Percentiles rank a stretch among this genome's conserved stretches.
These are phyloP conservation scores for Chloropicon primus DNA, from an alignment of 139 green algal genomes.

Conservation along the genomic window DNA sequence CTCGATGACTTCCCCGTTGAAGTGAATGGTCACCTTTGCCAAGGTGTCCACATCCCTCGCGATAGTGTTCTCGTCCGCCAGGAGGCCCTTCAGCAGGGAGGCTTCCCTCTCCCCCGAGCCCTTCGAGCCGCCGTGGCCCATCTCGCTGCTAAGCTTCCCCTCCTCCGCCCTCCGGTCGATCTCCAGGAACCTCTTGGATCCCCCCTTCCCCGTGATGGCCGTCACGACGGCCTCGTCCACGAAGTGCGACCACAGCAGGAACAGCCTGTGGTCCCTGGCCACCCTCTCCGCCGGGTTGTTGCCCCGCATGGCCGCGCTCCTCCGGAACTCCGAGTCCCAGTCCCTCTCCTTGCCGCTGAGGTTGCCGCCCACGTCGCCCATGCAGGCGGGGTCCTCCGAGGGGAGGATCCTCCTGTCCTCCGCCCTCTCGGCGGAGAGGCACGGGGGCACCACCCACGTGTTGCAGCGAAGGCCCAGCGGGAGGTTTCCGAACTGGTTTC, in stretches of 20 bases:
- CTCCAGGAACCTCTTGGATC: background rate
- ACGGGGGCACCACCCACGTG: conserved; percentile 21
- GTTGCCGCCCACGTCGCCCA: background rate
- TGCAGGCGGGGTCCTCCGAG: conserved; percentile 1
- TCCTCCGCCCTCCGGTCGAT: background rate
- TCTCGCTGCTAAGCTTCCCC: background rate
- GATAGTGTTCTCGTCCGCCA: background rate
- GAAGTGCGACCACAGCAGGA: background rate
- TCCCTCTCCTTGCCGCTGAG: background rate
- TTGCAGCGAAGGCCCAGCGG: conserved; percentile 23
- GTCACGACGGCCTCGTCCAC: background rate
- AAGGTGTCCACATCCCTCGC: background rate
- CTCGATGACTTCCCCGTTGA: background rate
- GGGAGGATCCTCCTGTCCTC: background rate
- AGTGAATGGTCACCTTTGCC: background rate
- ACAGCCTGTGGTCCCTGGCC: background rate
- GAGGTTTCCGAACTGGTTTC: conserved; percentile 22
- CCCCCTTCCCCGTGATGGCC: background rate
- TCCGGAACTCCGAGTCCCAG: background rate
- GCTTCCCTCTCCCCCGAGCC: background rate
- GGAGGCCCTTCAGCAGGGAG: background rate
- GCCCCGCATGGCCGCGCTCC: background rate
- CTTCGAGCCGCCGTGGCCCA: background rate
- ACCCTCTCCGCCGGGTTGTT: background rate
- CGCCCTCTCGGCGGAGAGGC: background rate